Conservation (phyloP, 805 yeast genomes). For the Sungouiozyma ichnusensis region DNA sequence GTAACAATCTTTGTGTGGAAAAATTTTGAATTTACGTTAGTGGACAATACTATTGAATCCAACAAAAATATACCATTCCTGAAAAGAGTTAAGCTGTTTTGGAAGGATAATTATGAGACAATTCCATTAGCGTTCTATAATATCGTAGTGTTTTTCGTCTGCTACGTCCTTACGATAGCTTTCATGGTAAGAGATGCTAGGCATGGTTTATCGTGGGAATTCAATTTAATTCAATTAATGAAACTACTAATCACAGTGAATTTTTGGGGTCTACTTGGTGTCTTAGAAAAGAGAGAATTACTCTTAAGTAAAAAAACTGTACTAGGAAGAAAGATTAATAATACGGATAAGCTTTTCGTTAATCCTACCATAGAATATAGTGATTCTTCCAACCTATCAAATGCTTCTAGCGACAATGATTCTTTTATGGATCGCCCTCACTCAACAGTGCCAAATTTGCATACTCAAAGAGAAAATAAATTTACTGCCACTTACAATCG, state of each 20-base stretch:
- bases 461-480: too few relatives aligned
- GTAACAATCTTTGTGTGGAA: slow-evolving; percentile 13
- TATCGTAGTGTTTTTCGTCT: slow-evolving; percentile 9
- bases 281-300: slow-evolving; percentile 21
- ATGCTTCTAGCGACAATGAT: not conserved
- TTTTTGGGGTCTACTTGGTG: slow-evolving; percentile 27
- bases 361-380: slow-evolving; percentile 17
- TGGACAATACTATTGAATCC: slow-evolving; percentile 10
- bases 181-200: slow-evolving; percentile 5
- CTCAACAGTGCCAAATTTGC: too few relatives aligned
- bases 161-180: slow-evolving; percentile 12
- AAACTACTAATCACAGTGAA: slow-evolving; percentile 23
- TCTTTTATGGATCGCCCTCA: not conserved
- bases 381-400: not conserved
- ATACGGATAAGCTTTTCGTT: slow-evolving; percentile 20
- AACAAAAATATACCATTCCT: not conserved
- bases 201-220: slow-evolving; percentile 16
- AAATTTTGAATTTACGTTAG: slow-evolving; percentile 18
- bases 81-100: slow-evolving; percentile 9
- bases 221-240: slow-evolving; percentile 13
- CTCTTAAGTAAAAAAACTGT: slow-evolving; percentile 20
- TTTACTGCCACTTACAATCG: not conserved
- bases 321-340: slow-evolving; percentile 25
- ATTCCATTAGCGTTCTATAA: slow-evolving; percentile 21
- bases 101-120: slow-evolving; percentile 22